Percentiles rank a stretch among this genome's conserved stretches.
phyloP scores from a whole-genome alignment of 2,329 filamentous ascomycete species.

The Penicillium sp. region DNA sequence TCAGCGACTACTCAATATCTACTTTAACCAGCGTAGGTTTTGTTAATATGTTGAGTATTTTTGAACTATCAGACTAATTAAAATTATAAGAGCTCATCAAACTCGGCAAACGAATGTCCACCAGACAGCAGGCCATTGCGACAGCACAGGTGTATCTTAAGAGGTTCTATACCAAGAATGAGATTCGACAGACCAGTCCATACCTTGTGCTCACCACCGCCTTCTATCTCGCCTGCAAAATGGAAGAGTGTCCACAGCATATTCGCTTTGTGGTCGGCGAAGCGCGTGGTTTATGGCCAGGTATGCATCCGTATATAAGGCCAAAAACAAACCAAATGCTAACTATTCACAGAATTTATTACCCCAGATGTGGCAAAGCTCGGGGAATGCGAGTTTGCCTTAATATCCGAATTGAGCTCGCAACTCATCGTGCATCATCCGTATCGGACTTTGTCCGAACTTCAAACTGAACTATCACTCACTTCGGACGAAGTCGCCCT shows the following conservation, averaged over 20 bases:
- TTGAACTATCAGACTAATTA: constrained; percentile 2
- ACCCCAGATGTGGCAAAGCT: constrained; percentile 76
- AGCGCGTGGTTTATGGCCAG: constrained; percentile 78
- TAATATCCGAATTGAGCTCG: constrained; percentile 88
- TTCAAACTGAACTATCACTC: constrained; percentile 68
- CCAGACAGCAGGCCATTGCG: constrained; percentile 87
- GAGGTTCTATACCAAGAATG: constrained; percentile 86
- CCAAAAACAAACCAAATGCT: constrained; percentile 8
- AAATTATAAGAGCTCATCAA: constrained; percentile 63
- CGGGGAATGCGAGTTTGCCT: constrained; percentile 88
- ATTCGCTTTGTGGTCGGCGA: constrained; percentile 88
- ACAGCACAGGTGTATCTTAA: constrained; percentile 95
- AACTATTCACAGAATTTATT: constrained; percentile 58
- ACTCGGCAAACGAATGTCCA: constrained; percentile 76
- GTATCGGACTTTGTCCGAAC: constrained; percentile 73
- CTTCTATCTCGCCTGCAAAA: constrained; percentile 93
- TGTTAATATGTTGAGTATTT: background rate
- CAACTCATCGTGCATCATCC: constrained; percentile 89
- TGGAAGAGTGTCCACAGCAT: constrained; percentile 95
- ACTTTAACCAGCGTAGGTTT: constrained; percentile 78
- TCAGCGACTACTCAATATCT: constrained; percentile 78
- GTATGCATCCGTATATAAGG: constrained; percentile 38
- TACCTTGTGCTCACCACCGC: constrained; percentile 92
- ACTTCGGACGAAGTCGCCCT: constrained; percentile 75
- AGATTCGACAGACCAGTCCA: constrained; percentile 88